Percentiles rank a stretch among this genome's conserved stretches.
phyloP scores from a whole-genome alignment of 169 alveolate genomes.

The Amoebophrya sp. region DNA sequence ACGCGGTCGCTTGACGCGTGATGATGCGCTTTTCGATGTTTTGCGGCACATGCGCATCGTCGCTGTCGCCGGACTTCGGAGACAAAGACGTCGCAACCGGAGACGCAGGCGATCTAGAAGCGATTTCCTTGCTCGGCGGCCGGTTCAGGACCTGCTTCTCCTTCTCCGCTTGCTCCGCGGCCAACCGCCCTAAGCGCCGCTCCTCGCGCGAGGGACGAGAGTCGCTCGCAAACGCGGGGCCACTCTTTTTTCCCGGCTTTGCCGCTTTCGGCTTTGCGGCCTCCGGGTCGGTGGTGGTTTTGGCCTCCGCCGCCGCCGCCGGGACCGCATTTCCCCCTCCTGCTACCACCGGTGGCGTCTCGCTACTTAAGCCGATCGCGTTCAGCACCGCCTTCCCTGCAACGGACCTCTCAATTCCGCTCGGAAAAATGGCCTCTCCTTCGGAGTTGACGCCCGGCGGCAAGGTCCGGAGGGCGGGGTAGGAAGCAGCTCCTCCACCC shows the following conservation, averaged over 20 bases:
- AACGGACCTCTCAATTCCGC: too few relatives aligned
- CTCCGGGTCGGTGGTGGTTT: background rate
- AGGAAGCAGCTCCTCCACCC: too few relatives aligned
- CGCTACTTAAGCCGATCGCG: too few relatives aligned
- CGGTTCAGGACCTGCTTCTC: background rate
- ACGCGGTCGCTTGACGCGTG: background rate
- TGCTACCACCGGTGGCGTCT: too few relatives aligned
- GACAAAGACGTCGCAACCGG: background rate
- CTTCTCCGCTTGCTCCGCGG: background rate
- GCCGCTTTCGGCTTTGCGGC: background rate
- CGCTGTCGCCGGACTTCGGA: background rate
- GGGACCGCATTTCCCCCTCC: too few relatives aligned
- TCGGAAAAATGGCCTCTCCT: too few relatives aligned
- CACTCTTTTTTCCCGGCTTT: background rate
- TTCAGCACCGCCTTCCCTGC: too few relatives aligned
- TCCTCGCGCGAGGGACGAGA: background rate
- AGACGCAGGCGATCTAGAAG: background rate
- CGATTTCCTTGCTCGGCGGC: background rate
- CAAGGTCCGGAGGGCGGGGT: too few relatives aligned
- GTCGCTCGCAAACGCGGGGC: background rate
- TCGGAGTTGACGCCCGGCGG: too few relatives aligned
- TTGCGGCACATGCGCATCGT: background rate
- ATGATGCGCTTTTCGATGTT: background rate
- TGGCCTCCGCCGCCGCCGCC: background rate
- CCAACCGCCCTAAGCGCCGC: background rate